Evolutionary conservation across 2,329 filamentous ascomycete genomes (phyloP).

Genomic region (Escovopsis sp.): DNA sequence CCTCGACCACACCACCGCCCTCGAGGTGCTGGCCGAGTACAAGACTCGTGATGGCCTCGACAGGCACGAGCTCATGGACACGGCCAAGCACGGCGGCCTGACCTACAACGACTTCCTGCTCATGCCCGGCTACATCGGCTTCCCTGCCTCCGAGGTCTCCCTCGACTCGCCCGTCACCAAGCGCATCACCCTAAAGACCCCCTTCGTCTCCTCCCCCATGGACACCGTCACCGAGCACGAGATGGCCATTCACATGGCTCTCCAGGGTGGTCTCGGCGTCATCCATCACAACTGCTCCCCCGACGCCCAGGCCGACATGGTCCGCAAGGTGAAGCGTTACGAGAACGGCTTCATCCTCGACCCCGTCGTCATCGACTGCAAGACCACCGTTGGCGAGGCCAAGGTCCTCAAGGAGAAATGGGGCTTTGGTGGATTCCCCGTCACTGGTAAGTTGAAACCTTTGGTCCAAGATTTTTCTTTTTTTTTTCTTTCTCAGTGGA

Average conservation of each 20-base stretch:
- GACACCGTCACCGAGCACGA: slow-evolving; percentile 98
- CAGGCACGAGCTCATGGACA: slow-evolving; percentile 76
- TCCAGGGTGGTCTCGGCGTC: slow-evolving; percentile 78
- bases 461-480: slow-evolving; percentile 3
- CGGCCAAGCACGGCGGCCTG: slow-evolving; percentile 78
- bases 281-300: slow-evolving; percentile 99
- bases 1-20: slow-evolving; percentile 59
- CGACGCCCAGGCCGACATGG: slow-evolving; percentile 95
- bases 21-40: slow-evolving; percentile 74
- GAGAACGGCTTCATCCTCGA: slow-evolving; percentile 99
- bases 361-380: slow-evolving; percentile 77
- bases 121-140: slow-evolving; percentile 95
- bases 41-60: slow-evolving; percentile 70
- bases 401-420: slow-evolving; percentile 91
- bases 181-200: slow-evolving; percentile 89
- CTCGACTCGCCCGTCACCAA: slow-evolving; percentile 91
- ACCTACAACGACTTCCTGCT: slow-evolving; percentile 99
- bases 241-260: slow-evolving; percentile 96
- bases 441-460: slow-evolving; percentile 65
- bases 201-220: slow-evolving; percentile 96
- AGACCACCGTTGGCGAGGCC: slow-evolving; percentile 80
- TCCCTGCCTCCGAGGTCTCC: slow-evolving; percentile 75
- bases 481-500: too few species aligned
- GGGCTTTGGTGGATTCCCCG: slow-evolving; percentile 96
- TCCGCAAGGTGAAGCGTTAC: slow-evolving; percentile 96